Conservation (phyloP, 371 early-diverging fungal genomes). For the Smittium culicis region DNA sequence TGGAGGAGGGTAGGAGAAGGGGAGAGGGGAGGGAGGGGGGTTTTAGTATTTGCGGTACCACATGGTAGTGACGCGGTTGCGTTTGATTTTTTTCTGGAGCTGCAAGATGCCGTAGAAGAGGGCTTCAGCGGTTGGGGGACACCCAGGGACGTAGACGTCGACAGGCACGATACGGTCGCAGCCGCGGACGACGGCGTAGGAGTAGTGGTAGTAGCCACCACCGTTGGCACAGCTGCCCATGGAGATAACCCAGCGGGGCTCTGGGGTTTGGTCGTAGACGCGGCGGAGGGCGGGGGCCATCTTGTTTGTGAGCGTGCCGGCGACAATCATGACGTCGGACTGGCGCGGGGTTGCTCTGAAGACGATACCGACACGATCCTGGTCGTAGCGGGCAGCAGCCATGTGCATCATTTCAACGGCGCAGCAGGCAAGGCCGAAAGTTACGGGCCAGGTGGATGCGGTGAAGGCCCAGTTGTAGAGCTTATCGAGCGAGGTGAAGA, state of each 20-base stretch:
- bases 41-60: conserved; percentile 51
- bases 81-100: conserved; percentile 92
- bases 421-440: conserved; percentile 96
- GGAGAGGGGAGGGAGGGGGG: too few species aligned
- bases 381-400: conserved; percentile 94
- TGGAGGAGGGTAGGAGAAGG: too few species aligned
- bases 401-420: conserved; percentile 98
- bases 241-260: conserved; percentile 96
- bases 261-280: conserved; percentile 86
- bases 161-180: conserved; percentile 96
- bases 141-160: conserved; percentile 94
- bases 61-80: conserved; percentile 44
- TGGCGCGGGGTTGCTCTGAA: conserved; percentile 97
- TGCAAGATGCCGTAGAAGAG: conserved; percentile 92
- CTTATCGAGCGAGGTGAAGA: conserved; percentile 74
- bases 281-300: conserved; percentile 96
- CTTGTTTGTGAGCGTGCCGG: conserved; percentile 94
- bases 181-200: conserved; percentile 87
- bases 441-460: conserved; percentile 92
- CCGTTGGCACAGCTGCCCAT: conserved; percentile 98
- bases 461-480: conserved; percentile 90
- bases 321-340: conserved; percentile 97
- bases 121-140: conserved; percentile 96
- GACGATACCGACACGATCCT: conserved; percentile 94
- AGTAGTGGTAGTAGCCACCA: conserved; percentile 98